Conservation (phyloP, 768 basidiomycete genomes). For the Lentinula edodes region DNA sequence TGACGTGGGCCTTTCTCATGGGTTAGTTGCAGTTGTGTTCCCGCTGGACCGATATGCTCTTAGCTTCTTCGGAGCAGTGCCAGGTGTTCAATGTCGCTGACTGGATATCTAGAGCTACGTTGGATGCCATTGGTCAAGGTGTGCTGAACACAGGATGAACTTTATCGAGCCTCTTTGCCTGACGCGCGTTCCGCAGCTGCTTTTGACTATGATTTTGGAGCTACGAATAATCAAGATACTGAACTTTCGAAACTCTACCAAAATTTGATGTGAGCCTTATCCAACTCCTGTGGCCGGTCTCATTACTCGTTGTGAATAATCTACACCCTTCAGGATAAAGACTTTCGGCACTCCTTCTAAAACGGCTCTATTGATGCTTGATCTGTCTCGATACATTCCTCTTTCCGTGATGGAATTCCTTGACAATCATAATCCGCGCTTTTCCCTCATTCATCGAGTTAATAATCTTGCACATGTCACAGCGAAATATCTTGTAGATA, state of each 20-base stretch:
- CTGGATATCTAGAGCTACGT: slow-evolving; percentile 26
- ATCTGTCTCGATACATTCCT: slow-evolving; percentile 9
- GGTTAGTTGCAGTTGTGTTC: slow-evolving; percentile 14
- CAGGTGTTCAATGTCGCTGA: slow-evolving; percentile 19
- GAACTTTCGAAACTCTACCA: slow-evolving; percentile 29
- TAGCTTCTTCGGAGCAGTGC: slow-evolving; percentile 5
- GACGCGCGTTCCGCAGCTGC: slow-evolving; percentile 10
- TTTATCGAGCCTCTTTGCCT: slow-evolving; percentile 6
- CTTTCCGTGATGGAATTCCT: slow-evolving; percentile 15
- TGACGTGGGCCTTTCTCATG: background rate
- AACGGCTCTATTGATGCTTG: background rate
- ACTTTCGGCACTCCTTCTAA: slow-evolving; percentile 14
- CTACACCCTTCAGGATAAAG: slow-evolving; percentile 9
- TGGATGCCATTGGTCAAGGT: slow-evolving; percentile 35
- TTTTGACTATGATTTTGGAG: slow-evolving; percentile 39
- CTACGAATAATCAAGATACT: slow-evolving; percentile 30
- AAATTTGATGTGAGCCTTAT: slow-evolving; percentile 27
- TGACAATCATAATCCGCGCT: slow-evolving; percentile 5
- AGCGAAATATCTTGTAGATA: slow-evolving; percentile 1
- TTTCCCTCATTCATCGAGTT: background rate
- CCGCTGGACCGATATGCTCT: slow-evolving; percentile 23
- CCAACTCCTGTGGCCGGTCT: background rate
- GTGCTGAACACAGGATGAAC: background rate
- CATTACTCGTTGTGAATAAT: background rate
- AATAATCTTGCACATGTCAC: background rate